Evolutionary conservation across 495 filamentous ascomycete genomes (phyloP).

Genomic region (Sordaria brevicollis): DNA sequence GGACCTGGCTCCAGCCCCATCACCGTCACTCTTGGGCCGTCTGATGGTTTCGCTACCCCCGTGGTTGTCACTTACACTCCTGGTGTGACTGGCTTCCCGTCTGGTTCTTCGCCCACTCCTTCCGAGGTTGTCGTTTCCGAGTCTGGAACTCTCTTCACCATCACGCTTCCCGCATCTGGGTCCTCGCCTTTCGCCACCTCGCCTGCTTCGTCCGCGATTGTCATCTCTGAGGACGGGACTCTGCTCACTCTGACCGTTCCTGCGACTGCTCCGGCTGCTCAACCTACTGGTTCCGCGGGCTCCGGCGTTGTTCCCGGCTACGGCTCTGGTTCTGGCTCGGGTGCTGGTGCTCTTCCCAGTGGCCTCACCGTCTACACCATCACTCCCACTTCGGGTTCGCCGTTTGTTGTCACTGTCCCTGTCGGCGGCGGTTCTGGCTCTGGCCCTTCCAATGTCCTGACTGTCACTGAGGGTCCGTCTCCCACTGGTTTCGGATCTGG

Average conservation of each 20-base stretch:
- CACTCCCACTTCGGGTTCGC: constrained; percentile 6
- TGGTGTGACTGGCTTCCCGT: neutral
- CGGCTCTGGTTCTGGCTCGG: neutral
- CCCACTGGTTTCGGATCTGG: neutral
- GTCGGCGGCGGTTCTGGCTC: neutral
- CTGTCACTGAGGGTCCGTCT: neutral
- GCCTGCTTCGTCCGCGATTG: neutral
- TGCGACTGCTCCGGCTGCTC: neutral
- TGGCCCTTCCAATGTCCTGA: neutral
- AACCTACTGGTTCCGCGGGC: neutral
- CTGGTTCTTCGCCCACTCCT: neutral
- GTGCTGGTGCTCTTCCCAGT: neutral
- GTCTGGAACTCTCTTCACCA: neutral
- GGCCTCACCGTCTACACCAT: constrained; percentile 3
- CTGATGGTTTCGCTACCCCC: constrained; percentile 1
- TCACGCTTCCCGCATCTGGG: neutral
- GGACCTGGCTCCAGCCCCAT: neutral
- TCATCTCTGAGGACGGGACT: neutral
- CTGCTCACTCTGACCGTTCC: neutral
- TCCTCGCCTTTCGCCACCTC: neutral
- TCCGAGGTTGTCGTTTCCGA: neutral
- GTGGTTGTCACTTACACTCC: constrained; percentile 9
- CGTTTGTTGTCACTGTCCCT: constrained; percentile 6
- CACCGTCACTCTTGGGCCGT: constrained; percentile 2
- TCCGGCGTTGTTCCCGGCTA: neutral